Base-by-base conservation (phyloP, 352 stramenopile species). In the Globisporangium nodosum region DNA sequence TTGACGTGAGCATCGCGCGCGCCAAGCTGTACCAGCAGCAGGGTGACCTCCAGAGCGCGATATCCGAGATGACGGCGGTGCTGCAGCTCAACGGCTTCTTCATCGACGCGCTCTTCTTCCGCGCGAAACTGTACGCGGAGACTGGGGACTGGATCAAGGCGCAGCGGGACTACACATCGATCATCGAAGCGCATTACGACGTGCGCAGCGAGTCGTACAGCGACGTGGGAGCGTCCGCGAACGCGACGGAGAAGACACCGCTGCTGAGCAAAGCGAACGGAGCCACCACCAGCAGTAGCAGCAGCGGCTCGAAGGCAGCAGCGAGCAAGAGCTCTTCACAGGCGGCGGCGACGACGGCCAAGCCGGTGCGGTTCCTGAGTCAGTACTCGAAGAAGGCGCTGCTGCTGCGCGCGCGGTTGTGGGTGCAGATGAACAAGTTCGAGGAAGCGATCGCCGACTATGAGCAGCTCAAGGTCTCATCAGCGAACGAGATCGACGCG, bases 401-500 rank as follows among this genome's bases (percentile, higher is more conserved):
- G 27, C 63, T 92, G 35, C 64, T 66, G 54, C 75, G 81, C 15
- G 81, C 81, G 3, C 73, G 81, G 12, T 54, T 92, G 33, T 68
- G 64, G 16, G 53, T 83, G 48, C 46, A 66, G 33, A 63, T 64
- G 20, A 56, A 90, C 33, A 62, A 78, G 48, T 90, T 83, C 52
- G 78, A 91, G 20, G 68, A 60, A 3, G 83, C 83, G 1, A 75
- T 85, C 15, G 54, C 60, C 2, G 84, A 93, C 60, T 93, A 90
- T 50, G 42, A 74, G 21, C 67, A 67, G 12, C 88, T 93, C 33
- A 43, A 90, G 3, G 63, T 73, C 11, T 81, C 78, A 9, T 74
- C 74, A 46, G 67, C 79, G n/a, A 88, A 87, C 54, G 68, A 90
- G 39, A 66, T 93, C 69, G 84, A 93, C n/a, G 81, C 84, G 8